Evolutionary conservation across 106 monocot genomes (phyloP), one percentile per base, ranked within the genome.

Genomic region (Apostasia ramifera): DNA sequence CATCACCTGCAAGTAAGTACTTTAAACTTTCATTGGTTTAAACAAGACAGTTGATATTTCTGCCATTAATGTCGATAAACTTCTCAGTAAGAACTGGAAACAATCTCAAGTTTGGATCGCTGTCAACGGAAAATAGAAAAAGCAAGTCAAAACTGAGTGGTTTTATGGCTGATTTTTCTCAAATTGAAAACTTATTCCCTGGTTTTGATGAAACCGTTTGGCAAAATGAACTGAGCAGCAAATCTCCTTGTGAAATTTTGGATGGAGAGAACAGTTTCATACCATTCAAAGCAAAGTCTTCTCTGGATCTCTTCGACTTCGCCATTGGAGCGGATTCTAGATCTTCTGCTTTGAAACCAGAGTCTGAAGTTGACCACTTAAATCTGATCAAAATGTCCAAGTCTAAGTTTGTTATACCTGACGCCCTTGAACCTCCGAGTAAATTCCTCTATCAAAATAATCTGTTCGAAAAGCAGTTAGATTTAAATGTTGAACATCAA

Each of bases 1-100:
- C 77, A 70, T 80, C 79, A 2, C 48, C 80, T 63, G 69, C 79
- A 82, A 84, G 86, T 91, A 57, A 61, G 69, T 75, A 42, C 8
- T 72, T 14, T 9, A 8, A 26, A 26, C 43, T 3, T 41, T 64
- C 15, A 9, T 42, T 73, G 53, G 45, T 11, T 13, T 55, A 46
- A 43, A 66, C 4, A 3, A 40, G 37, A 55, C 40, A n/a, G 12
- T 2, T 40, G 53, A 38, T 58, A 4, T 47, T 3, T 67, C 1
- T 55, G 5, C 3, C 4, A 50, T 6, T 68, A 43, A 46, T 60
- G 3, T 62, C 4, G 40, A 4, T 70, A 39, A 57, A 4, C 42
- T 14, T 59, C 9, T 68, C 15, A 82, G 79, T 55, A n/a, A 60
- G 49, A 57, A 60, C 77, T n/a, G 67, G 69, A 55, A 66, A 59